These are phyloP conservation scores for Fistulina hepatica DNA, from an alignment of 1,284 basidiomycete genomes.

Conservation along the genomic window DNA sequence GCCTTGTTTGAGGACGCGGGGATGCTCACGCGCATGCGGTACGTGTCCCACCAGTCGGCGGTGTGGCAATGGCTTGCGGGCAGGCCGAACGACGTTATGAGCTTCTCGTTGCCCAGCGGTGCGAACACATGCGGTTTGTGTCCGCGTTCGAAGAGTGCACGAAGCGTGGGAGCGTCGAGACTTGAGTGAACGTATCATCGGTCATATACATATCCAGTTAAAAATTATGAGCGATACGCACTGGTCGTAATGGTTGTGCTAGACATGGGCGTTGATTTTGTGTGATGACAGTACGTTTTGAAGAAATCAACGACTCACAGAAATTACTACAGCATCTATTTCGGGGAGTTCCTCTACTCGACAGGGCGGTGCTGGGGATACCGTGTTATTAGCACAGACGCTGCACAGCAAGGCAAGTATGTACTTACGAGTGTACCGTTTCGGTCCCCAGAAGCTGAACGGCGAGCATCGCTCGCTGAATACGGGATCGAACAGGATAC, in stretches of 20 bases:
- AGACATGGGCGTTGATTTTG: background rate
- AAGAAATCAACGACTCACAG: slow-evolving; percentile 10
- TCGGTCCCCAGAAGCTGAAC: slow-evolving; percentile 40
- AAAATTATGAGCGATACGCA: slow-evolving; percentile 20
- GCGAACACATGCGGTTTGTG: slow-evolving; percentile 48
- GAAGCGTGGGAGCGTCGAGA: slow-evolving; percentile 23
- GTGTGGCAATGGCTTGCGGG: slow-evolving; percentile 35
- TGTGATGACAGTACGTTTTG: background rate
- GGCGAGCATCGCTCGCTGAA: slow-evolving; percentile 56
- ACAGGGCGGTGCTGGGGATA: slow-evolving; percentile 39
- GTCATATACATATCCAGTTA: background rate
- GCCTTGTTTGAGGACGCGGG: background rate
- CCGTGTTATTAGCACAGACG: background rate
- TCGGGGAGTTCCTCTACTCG: slow-evolving; percentile 48
- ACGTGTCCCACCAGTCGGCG: slow-evolving; percentile 64
- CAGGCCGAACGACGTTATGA: slow-evolving; percentile 34
- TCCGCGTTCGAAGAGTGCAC: slow-evolving; percentile 22
- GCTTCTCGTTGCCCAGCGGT: slow-evolving; percentile 41
- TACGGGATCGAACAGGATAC: slow-evolving; percentile 66
- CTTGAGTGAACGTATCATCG: slow-evolving; percentile 27
- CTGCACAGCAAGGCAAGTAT: background rate
- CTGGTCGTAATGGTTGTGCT: slow-evolving; percentile 68
- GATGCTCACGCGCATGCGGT: slow-evolving; percentile 19
- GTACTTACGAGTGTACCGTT: slow-evolving; percentile 33
- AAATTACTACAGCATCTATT: slow-evolving; percentile 54